Conservation (phyloP, 805 yeast species). For the Metschnikowia hibisci region DNA sequence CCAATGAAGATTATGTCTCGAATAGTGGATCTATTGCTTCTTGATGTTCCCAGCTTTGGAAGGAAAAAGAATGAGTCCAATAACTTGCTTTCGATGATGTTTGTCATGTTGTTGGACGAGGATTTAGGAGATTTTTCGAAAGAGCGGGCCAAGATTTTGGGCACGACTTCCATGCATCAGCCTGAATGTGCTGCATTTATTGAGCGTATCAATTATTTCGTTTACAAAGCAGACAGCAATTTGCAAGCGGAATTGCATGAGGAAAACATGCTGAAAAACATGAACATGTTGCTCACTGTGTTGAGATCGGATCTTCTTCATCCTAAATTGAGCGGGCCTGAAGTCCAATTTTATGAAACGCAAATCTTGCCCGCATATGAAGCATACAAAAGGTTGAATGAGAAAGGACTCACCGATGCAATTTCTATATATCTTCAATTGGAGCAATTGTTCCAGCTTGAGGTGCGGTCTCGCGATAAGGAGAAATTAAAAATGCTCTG, state of each 20-base stretch:
- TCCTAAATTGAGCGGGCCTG: constrained; percentile 18
- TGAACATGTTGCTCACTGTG: constrained; percentile 61
- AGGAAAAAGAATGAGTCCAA: constrained; percentile 17
- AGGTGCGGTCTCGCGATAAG: constrained; percentile 71
- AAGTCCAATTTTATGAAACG: constrained; percentile 5
- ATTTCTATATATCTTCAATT: constrained; percentile 47
- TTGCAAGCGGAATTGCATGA: constrained; percentile 40
- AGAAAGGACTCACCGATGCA: constrained; percentile 10
- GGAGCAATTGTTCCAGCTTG: constrained; percentile 59
- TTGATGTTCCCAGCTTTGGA: constrained; percentile 33
- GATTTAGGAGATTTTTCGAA: constrained; percentile 59
- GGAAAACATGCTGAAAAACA: constrained; percentile 65
- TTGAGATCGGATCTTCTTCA: constrained; percentile 19
- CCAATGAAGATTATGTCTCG: constrained; percentile 81
- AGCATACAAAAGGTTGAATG: constrained; percentile 19
- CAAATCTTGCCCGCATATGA: constrained; percentile 18
- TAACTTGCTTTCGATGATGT: constrained; percentile 63
- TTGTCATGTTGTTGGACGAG: constrained; percentile 69
- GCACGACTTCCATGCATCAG: constrained; percentile 34
- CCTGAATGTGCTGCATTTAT: constrained; percentile 26
- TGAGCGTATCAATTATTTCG: constrained; percentile 42
- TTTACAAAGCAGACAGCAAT: constrained; percentile 48
- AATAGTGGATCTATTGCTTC: constrained; percentile 75
- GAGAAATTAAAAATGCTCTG: constrained; percentile 70
- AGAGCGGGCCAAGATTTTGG: constrained; percentile 47